phyloP scores from a whole-genome alignment of 2,329 filamentous ascomycete species.

The Paecilomyces fulvus region DNA sequence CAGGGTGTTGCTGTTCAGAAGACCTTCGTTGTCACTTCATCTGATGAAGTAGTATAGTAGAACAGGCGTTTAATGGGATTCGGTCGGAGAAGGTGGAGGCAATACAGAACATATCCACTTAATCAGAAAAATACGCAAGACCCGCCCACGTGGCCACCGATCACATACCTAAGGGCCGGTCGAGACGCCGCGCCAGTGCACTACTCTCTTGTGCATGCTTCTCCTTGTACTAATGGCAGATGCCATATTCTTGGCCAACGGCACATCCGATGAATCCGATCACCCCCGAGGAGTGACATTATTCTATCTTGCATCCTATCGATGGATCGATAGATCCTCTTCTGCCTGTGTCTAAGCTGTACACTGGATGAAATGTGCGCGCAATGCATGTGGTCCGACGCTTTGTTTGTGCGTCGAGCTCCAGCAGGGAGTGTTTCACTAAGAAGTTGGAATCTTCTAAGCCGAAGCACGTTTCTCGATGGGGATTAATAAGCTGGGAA shows the following conservation, averaged over 20 bases:
- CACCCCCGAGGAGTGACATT: background rate
- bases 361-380: background rate
- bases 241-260: too few relatives aligned
- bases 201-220: too few relatives aligned
- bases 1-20: constrained; percentile 26
- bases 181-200: too few relatives aligned
- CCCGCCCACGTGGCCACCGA: too few relatives aligned
- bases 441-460: background rate
- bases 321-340: background rate
- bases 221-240: too few relatives aligned
- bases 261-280: too few relatives aligned
- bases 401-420: background rate
- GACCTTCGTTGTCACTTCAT: constrained; percentile 21
- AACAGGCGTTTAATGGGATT: background rate
- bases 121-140: background rate
- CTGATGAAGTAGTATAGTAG: constrained; percentile 12
- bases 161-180: too few relatives aligned
- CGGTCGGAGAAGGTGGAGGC: background rate
- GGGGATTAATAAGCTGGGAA: too few relatives aligned
- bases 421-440: background rate
- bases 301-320: background rate
- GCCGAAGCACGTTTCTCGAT: background rate
- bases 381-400: background rate
- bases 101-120: background rate
- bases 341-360: background rate